A percentile compares a stretch with the other conserved stretches of the same genome.
Conservation (phyloP, 129 eudicot species). For the Pseudognaphalium luteoalbum region DNA sequence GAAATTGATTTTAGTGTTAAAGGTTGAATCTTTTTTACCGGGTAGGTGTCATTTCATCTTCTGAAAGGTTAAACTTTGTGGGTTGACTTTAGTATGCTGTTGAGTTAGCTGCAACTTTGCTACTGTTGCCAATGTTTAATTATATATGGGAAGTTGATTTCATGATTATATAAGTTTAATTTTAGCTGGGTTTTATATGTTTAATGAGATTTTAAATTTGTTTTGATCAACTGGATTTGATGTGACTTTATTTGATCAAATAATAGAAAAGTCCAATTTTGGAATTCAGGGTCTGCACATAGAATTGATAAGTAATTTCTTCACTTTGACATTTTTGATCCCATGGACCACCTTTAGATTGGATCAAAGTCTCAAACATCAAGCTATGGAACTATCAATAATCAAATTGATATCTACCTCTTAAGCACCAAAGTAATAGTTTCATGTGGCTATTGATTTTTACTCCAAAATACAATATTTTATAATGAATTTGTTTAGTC, state of each 20-base stretch:
- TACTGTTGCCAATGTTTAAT: neutral
- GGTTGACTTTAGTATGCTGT: slow-evolving; percentile 15
- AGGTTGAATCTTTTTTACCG: slow-evolving; percentile 14
- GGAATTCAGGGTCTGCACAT: slow-evolving; percentile 20
- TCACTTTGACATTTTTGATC: slow-evolving; percentile 24
- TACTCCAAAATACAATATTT: neutral
- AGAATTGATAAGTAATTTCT: neutral
- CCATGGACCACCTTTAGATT: slow-evolving; percentile 21
- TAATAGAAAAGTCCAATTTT: neutral
- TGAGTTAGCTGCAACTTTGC: slow-evolving; percentile 11
- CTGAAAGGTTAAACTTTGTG: neutral
- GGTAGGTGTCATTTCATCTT: neutral
- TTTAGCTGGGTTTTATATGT: slow-evolving; percentile 19
- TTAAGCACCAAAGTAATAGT: slow-evolving; percentile 11
- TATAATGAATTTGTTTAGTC: slow-evolving; percentile 3
- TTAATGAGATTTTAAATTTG: slow-evolving; percentile 12
- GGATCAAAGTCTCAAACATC: slow-evolving; percentile 21
- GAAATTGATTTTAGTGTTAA: slow-evolving; percentile 18
- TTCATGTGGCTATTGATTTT: slow-evolving; percentile 9
- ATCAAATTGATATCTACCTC: slow-evolving; percentile 3
- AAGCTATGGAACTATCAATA: neutral
- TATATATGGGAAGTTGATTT: neutral
- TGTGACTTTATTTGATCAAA: slow-evolving; percentile 2
- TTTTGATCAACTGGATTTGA: slow-evolving; percentile 21
- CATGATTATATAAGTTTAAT: slow-evolving; percentile 13